These are phyloP conservation scores for Brassica balearica DNA, from an alignment of 441 rosid genomes.

Conservation along the genomic window DNA sequence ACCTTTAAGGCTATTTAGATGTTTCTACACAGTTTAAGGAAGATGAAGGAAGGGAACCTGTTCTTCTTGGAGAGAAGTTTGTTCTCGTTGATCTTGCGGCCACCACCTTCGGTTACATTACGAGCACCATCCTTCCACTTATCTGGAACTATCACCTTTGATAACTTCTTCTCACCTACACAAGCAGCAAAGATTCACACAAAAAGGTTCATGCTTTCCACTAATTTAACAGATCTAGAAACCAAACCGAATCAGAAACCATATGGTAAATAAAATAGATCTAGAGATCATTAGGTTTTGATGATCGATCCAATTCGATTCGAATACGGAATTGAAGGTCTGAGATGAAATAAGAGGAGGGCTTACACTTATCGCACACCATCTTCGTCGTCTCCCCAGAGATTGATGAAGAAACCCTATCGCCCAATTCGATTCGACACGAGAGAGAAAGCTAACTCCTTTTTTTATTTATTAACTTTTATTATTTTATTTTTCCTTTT, in stretches of 20 bases:
- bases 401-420: conserved; percentile 38
- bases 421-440: conserved; percentile 20
- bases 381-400: conserved; percentile 44
- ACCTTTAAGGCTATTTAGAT: neutral
- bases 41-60: conserved; percentile 47
- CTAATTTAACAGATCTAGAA: neutral
- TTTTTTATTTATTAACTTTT: neutral
- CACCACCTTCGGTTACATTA: conserved; percentile 91
- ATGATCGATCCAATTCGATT: neutral
- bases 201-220: neutral
- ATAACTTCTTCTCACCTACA: conserved; percentile 86
- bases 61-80: conserved; percentile 92
- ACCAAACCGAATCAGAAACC: neutral
- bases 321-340: neutral
- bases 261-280: neutral
- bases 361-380: conserved; percentile 96
- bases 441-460: neutral
- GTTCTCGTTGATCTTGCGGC: conserved; percentile 97
- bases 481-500: neutral
- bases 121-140: conserved; percentile 99
- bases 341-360: neutral
- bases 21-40: conserved; percentile 7
- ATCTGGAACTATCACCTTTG: conserved; percentile 96
- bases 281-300: neutral
- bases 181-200: neutral